Conservation (phyloP, 2,329 filamentous ascomycete genomes). For the Exophiala dermatitidis region DNA sequence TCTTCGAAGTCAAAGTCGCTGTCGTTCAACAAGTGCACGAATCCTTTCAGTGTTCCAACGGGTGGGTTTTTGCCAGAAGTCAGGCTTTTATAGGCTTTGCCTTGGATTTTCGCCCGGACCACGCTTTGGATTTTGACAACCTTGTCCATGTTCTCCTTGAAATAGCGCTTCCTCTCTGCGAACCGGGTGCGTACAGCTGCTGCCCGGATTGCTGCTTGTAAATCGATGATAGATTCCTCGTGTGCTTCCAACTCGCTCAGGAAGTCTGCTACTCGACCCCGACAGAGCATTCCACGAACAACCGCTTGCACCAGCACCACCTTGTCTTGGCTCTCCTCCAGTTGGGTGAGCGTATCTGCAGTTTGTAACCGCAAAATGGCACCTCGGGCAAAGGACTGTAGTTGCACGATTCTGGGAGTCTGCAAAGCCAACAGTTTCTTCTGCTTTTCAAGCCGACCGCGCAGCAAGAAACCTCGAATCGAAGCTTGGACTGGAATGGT, state of each 20-base stretch:
- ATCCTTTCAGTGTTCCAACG: constrained; percentile 94
- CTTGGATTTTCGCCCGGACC: constrained; percentile 86
- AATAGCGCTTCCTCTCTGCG: constrained; percentile 78
- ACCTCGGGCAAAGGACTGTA: constrained; percentile 39
- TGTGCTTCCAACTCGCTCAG: constrained; percentile 73
- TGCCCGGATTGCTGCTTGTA: constrained; percentile 69
- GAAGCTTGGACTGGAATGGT: constrained; percentile 60
- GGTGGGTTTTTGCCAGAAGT: constrained; percentile 95
- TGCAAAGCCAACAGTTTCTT: constrained; percentile 31
- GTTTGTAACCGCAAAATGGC: constrained; percentile 37
- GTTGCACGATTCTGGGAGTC: constrained; percentile 29
- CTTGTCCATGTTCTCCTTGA: constrained; percentile 95
- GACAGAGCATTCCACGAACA: constrained; percentile 69
- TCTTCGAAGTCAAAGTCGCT: constrained; percentile 99
- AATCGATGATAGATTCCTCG: constrained; percentile 65
- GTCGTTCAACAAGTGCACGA: constrained; percentile 94
- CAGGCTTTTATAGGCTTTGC: constrained; percentile 94
- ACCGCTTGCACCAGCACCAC: constrained; percentile 67
- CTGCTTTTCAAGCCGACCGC: constrained; percentile 31
- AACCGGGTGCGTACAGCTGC: constrained; percentile 68
- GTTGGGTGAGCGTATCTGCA: constrained; percentile 55
- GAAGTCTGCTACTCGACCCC: constrained; percentile 64
- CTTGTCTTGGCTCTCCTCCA: constrained; percentile 61
- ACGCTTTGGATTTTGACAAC: constrained; percentile 99
- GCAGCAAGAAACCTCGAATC: constrained; percentile 31